Conservation (phyloP, 352 stramenopile species). For the Globisporangium okanoganense region DNA sequence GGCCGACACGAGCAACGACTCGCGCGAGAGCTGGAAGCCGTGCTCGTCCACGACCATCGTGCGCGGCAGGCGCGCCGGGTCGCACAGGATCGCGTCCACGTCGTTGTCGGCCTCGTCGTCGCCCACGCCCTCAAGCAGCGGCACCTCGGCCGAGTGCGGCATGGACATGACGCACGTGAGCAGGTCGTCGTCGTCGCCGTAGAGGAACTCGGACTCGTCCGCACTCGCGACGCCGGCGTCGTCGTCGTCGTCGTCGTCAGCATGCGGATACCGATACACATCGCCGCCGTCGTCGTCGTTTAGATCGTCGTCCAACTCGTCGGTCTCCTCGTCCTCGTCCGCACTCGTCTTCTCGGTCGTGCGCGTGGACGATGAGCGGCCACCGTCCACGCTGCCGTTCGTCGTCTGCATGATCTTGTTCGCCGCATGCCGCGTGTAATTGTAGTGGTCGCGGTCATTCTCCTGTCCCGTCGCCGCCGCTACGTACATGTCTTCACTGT, state of each 20-base stretch:
- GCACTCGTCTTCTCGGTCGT: slow-evolving; percentile 17
- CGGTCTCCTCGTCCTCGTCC: slow-evolving; percentile 13
- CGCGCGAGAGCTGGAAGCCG: slow-evolving; percentile 49
- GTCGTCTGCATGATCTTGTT: too few relatives aligned
- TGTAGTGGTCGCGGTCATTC: slow-evolving; percentile 3
- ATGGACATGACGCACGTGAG: slow-evolving; percentile 29
- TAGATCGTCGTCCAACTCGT: slow-evolving; percentile 10
- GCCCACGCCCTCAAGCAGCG: slow-evolving; percentile 35
- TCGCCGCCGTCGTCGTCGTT: slow-evolving; percentile 15
- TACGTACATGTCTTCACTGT: slow-evolving; percentile 4
- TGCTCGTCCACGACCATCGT: slow-evolving; percentile 71
- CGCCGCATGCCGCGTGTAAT: not conserved
- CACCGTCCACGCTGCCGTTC: not conserved
- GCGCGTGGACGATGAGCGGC: slow-evolving; percentile 13
- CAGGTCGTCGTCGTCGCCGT: slow-evolving; percentile 19
- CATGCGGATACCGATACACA: not conserved
- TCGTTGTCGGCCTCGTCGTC: slow-evolving; percentile 49
- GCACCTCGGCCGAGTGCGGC: slow-evolving; percentile 32
- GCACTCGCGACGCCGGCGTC: not conserved
- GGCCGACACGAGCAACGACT: slow-evolving; percentile 45
- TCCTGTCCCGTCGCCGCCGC: not conserved
- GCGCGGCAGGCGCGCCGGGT: slow-evolving; percentile 43
- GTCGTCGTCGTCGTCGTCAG: not conserved
- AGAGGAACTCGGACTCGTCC: slow-evolving; percentile 14
- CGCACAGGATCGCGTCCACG: slow-evolving; percentile 59